Conservation (phyloP, 345 rosid species). For the Viola odorata region DNA sequence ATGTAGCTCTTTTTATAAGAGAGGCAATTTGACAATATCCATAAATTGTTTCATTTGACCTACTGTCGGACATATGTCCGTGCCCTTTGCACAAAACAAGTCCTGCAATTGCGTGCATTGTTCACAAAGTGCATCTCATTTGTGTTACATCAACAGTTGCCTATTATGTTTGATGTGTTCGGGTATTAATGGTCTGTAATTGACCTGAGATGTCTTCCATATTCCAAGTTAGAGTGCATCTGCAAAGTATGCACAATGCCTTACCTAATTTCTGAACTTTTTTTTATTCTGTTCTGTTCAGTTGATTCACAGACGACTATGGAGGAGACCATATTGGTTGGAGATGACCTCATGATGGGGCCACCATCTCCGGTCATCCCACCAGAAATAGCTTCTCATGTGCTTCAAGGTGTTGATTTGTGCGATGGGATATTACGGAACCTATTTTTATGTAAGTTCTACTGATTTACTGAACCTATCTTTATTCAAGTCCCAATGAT, state of each 20-base stretch:
- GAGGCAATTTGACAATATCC: too few species aligned
- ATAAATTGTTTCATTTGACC: too few species aligned
- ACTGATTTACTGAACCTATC: too few species aligned
- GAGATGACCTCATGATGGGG: conserved; percentile 92
- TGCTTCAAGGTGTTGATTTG: conserved; percentile 75
- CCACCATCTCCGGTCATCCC: conserved; percentile 89
- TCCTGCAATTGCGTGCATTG: too few species aligned
- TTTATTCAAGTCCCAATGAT: too few species aligned
- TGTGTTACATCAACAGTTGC: background rate
- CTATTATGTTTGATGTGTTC: background rate
- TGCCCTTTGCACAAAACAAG: background rate
- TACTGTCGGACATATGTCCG: background rate
- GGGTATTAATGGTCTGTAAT: background rate
- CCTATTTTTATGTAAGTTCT: conserved; percentile 74
- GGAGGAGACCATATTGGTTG: conserved; percentile 94
- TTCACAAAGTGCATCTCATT: too few species aligned
- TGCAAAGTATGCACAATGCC: background rate
- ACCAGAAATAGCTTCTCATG: conserved; percentile 67
- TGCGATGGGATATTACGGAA: conserved; percentile 82
- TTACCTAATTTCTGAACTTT: too few species aligned
- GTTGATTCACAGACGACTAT: conserved; percentile 88
- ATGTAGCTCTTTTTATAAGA: too few species aligned
- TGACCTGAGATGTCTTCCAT: background rate
- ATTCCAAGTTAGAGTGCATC: background rate
- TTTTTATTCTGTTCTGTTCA: conserved; percentile 19